phyloP scores from a whole-genome alignment of 805 yeast genomes.

The Torulaspora gathmanii region DNA sequence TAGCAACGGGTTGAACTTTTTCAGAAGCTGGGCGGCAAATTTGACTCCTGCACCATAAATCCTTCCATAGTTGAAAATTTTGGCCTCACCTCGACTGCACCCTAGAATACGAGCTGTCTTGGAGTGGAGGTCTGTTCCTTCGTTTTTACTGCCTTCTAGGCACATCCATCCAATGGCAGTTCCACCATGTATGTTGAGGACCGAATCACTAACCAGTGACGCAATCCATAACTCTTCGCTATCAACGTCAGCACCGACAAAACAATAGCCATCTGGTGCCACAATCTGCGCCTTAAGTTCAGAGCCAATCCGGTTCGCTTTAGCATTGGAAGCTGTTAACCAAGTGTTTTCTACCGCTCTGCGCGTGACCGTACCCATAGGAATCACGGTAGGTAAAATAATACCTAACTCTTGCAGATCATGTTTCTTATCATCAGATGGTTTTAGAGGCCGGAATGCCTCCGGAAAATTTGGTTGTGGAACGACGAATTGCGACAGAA shows the following conservation, averaged over 20 bases:
- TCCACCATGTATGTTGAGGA: constrained; percentile 86
- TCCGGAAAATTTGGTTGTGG: constrained; percentile 38
- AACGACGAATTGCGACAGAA: constrained; percentile 80
- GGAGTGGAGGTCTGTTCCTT: constrained; percentile 92
- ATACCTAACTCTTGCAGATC: constrained; percentile 48
- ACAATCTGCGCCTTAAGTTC: constrained; percentile 81
- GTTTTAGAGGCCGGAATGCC: constrained; percentile 21
- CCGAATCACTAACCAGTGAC: constrained; percentile 86
- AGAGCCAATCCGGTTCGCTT: constrained; percentile 78
- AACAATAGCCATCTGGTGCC: constrained; percentile 85
- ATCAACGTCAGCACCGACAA: constrained; percentile 98
- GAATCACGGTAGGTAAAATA: constrained; percentile 74
- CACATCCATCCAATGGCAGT: constrained; percentile 99
- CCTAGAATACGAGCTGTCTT: constrained; percentile 88
- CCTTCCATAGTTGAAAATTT: constrained; percentile 92
- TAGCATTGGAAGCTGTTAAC: constrained; percentile 96
- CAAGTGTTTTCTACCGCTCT: constrained; percentile 96
- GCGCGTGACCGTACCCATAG: constrained; percentile 97
- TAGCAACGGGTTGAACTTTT: constrained; percentile 72
- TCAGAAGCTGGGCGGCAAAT: constrained; percentile 79
- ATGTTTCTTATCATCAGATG: constrained; percentile 4
- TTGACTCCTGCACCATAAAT: constrained; percentile 96
- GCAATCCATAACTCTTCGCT: constrained; percentile 99
- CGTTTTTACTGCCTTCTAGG: constrained; percentile 85
- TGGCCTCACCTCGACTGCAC: constrained; percentile 86